Conservation (phyloP, 345 rosid species). For the Boechera retrofracta region DNA sequence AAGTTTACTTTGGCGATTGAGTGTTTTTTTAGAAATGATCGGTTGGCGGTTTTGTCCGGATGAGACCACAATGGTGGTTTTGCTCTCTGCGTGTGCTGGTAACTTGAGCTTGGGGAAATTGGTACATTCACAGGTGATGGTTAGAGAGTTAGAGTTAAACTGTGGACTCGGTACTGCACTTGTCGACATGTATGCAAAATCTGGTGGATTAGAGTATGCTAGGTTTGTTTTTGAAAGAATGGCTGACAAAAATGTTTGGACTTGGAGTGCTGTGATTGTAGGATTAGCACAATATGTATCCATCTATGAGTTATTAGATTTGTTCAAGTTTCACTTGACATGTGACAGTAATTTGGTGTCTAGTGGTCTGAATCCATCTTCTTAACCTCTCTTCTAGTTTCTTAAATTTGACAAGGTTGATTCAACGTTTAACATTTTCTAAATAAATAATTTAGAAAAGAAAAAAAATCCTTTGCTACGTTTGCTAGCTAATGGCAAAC, state of each 20-base stretch:
- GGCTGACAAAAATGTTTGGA: conserved; percentile 75
- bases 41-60: conserved; percentile 56
- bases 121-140: conserved; percentile 68
- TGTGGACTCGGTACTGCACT: conserved; percentile 78
- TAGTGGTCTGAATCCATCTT: background rate
- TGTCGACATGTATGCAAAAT: conserved; percentile 79
- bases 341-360: conserved; percentile 10
- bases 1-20: conserved; percentile 51
- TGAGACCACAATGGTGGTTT: conserved; percentile 76
- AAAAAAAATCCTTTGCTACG: too few species aligned
- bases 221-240: conserved; percentile 57
- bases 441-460: background rate
- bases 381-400: background rate
- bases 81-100: conserved; percentile 62
- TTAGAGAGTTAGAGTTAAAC: conserved; percentile 60
- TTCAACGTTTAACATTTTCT: background rate
- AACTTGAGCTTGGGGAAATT: conserved; percentile 76
- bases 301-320: conserved; percentile 51
- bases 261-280: conserved; percentile 92
- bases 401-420: conserved; percentile 3
- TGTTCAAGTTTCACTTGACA: conserved; percentile 56
- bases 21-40: conserved; percentile 61
- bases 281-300: conserved; percentile 67
- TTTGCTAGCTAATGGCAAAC: too few species aligned
- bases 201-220: conserved; percentile 64